These are phyloP conservation scores for Neopestalotiopsis sp. DNA, from an alignment of 2,329 filamentous ascomycete genomes.

Conservation along the genomic window DNA sequence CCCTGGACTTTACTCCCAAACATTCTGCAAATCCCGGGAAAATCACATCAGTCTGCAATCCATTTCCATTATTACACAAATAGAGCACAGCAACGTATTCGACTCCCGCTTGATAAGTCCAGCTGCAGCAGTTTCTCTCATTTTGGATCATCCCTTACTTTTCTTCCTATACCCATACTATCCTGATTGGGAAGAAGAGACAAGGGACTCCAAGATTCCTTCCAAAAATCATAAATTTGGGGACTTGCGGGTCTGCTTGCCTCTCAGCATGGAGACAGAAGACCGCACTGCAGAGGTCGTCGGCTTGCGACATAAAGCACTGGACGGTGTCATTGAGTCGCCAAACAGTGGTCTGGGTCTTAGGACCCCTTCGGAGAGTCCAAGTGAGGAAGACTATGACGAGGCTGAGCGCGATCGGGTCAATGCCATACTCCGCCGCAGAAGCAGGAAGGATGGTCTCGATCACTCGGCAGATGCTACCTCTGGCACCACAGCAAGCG, in stretches of 20 bases:
- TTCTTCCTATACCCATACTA: no score
- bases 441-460: slow-evolving; percentile 11
- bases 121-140: no score
- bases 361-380: slow-evolving; percentile 39
- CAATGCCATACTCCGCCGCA: slow-evolving; percentile 27
- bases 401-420: slow-evolving; percentile 31
- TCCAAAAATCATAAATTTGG: background rate
- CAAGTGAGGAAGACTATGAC: slow-evolving; percentile 53
- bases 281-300: background rate
- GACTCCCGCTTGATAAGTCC: no score
- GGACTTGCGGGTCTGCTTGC: background rate
- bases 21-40: background rate
- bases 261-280: background rate
- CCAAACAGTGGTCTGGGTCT: background rate
- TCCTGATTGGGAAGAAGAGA: background rate
- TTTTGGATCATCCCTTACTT: no score
- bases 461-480: background rate
- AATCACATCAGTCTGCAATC: background rate
- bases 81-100: no score
- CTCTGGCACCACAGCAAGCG: background rate
- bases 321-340: background rate
- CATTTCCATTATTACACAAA: no score
- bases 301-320: background rate
- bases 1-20: background rate
- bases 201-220: background rate